Evolutionary conservation across 352 stramenopile species (phyloP).

Genomic region (Phytopythium vexans): DNA sequence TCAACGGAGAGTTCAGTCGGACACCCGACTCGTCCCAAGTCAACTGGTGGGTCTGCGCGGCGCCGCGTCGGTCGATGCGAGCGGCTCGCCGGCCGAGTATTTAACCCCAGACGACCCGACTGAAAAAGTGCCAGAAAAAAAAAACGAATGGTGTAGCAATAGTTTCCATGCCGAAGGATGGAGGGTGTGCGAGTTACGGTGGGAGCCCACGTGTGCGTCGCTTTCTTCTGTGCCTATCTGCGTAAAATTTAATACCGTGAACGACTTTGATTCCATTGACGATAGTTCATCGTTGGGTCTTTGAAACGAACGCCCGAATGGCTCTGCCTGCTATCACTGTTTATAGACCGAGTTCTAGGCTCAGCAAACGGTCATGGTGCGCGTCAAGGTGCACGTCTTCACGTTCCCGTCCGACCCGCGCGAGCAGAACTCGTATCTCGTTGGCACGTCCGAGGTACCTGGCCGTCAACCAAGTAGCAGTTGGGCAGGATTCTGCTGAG

Average conservation of each 20-base stretch:
- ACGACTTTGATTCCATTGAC: too few species aligned
- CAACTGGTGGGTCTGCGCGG: too few species aligned
- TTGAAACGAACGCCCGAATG: too few species aligned
- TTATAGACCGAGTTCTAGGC: background rate
- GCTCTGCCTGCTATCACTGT: background rate
- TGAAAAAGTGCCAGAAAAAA: background rate
- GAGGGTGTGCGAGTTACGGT: background rate
- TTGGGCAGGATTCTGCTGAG: background rate
- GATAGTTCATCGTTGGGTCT: too few species aligned
- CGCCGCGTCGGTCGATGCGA: too few species aligned
- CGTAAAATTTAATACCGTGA: too few species aligned
- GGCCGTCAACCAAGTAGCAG: too few species aligned
- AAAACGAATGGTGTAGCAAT: background rate
- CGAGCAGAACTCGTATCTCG: constrained; percentile 75
- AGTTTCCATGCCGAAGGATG: too few species aligned
- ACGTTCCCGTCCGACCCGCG: constrained; percentile 64
- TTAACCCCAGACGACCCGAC: too few species aligned
- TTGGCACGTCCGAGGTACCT: constrained; percentile 59
- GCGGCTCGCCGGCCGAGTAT: too few species aligned
- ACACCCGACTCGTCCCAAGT: too few species aligned
- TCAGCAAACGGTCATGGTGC: constrained; percentile 18
- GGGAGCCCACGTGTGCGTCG: constrained; percentile 6
- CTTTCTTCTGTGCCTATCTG: background rate
- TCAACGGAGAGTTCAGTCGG: too few species aligned
- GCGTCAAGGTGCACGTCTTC: constrained; percentile 78